These are phyloP conservation scores for Trametopsis cervina DNA, from an alignment of 768 basidiomycete genomes.

Conservation along the genomic window DNA sequence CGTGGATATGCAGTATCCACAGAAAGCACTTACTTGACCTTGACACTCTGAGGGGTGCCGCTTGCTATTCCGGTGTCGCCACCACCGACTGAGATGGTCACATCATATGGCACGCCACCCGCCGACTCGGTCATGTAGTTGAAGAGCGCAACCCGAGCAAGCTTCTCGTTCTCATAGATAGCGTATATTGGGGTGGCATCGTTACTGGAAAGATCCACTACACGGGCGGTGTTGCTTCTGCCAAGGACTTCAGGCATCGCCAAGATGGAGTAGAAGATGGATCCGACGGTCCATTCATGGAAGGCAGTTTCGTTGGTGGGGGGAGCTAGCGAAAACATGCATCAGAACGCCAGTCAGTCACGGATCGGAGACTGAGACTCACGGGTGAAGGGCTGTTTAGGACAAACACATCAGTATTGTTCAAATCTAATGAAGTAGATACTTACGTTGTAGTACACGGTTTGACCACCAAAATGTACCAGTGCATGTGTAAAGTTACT, in stretches of 20 bases:
- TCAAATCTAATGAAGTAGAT: constrained; percentile 20
- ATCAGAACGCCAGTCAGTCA: neutral
- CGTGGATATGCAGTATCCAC: too few relatives aligned
- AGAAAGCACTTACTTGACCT: constrained; percentile 51
- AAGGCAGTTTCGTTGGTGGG: constrained; percentile 48
- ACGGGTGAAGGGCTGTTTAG: constrained; percentile 33
- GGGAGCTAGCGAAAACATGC: constrained; percentile 34
- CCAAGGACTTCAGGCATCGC: constrained; percentile 67
- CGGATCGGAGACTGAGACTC: constrained; percentile 1
- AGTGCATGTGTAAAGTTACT: constrained; percentile 37
- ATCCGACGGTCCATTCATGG: constrained; percentile 68
- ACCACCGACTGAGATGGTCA: constrained; percentile 42
- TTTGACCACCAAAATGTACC: constrained; percentile 55
- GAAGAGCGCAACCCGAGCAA: constrained; percentile 58
- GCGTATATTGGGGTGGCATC: constrained; percentile 57
- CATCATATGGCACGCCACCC: constrained; percentile 47
- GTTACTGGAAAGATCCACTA: constrained; percentile 56
- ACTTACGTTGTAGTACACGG: constrained; percentile 57
- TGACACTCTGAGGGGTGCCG: constrained; percentile 38
- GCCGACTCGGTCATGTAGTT: constrained; percentile 63
- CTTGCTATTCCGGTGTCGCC: constrained; percentile 32
- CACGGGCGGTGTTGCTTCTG: constrained; percentile 52
- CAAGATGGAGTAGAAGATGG: constrained; percentile 68
- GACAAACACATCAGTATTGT: constrained; percentile 9
- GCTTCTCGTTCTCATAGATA: constrained; percentile 64